Base-by-base conservation (phyloP, 176 grass and related monocot species). In the Puya raimondii region DNA sequence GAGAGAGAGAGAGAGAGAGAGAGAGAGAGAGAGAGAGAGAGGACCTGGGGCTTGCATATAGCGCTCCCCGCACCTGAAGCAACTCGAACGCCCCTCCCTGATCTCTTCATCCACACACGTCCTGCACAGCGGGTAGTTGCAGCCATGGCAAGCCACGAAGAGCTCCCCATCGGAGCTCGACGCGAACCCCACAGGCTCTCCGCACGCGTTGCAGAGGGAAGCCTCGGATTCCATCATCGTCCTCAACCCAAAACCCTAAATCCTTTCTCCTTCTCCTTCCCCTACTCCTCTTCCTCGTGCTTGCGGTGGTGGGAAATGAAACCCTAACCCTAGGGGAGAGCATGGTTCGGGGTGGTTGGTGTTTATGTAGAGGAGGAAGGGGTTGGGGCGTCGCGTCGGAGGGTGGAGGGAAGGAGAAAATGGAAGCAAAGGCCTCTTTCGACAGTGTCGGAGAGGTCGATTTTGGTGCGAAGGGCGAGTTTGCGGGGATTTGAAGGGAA, bases 401-500 rank as follows among this genome's bases (percentile, higher is more conserved):
- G 70, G 94, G 79, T 93, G 74, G 89, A 93, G 79, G 89, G 86
- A 88, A 86, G 89, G 86, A 88, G 84, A 93, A 54, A 97, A 93
- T 83, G 78, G 86, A 97, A 97, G 89, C 94, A 93, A 93, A 82
- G 83, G 76, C 54, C 69, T 65, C 52, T 77, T 56, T 69, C 84
- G 65, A 82, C 22, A 26, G 25, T 2, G 25, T 2, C 25, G 25
- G 25, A 26, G 25, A 26, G 1, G 25, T 26, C 25, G 25, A 26
- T 81, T 79, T 76, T 75, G 14, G 66, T 63, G 63, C 50, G 68
- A 18, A 74, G 11, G 69, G 48, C 4, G 79, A 53, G 17, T 76
- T 96, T 83, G 91, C 91, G 81, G 91, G 74, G 81, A 82, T 83
- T 78, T 50, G 73, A 96, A 96, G 91, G 81, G 82, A 96, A 80